phyloP scores from a whole-genome alignment of 164 flowering plant species.

The Umbellularia californica region DNA sequence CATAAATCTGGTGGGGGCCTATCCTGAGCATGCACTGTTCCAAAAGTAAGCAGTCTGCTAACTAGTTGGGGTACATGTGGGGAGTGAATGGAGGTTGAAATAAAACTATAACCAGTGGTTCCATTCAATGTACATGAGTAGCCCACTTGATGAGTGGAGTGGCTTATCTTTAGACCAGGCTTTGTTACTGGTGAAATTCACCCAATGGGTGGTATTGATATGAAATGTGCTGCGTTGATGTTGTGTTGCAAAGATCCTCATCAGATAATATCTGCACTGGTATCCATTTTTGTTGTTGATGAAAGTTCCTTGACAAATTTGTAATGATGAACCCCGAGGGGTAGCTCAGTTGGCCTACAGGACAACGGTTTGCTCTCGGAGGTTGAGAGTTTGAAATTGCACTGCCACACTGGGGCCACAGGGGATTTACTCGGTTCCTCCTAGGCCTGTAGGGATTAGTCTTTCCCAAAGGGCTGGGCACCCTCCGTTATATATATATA shows the following conservation, averaged over 20 bases:
- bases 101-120: not conserved
- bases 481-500: too few species aligned
- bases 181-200: not conserved
- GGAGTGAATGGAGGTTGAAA: not conserved
- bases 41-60: not conserved
- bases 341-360: too few species aligned
- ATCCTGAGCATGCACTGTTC: not conserved
- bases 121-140: not conserved
- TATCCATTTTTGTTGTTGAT: not conserved
- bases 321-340: too few species aligned
- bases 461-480: too few species aligned
- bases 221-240: not conserved
- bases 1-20: not conserved
- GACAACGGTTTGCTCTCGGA: too few species aligned
- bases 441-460: too few species aligned
- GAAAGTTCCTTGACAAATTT: not conserved
- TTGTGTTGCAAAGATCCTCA: not conserved
- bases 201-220: not conserved
- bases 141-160: not conserved
- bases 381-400: too few species aligned
- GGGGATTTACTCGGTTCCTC: too few species aligned
- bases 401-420: too few species aligned
- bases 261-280: not conserved
- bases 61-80: not conserved
- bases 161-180: not conserved